phyloP scores from a whole-genome alignment of 805 yeast genomes.

The Candida maris region DNA sequence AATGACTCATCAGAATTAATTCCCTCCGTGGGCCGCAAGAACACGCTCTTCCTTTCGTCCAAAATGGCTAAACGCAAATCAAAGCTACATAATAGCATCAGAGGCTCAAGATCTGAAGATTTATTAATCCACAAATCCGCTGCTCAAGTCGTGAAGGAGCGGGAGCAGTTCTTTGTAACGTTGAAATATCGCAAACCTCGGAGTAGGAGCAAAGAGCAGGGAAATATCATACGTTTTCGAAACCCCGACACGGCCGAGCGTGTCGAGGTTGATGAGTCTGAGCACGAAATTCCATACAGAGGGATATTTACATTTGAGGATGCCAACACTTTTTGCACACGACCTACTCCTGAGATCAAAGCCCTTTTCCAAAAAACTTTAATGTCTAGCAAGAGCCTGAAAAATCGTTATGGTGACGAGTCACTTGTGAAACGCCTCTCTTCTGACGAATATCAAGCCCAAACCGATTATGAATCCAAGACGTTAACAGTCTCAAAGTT shows the following conservation, averaged over 20 bases:
- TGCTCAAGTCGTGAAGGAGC: not conserved
- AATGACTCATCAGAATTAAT: not conserved
- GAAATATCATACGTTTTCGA: conserved; percentile 10
- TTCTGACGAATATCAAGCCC: conserved; percentile 21
- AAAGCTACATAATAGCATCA: not conserved
- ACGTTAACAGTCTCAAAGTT: conserved; percentile 40
- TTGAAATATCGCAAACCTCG: conserved; percentile 6
- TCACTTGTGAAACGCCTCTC: conserved; percentile 21
- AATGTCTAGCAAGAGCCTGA: conserved; percentile 37
- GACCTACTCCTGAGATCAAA: conserved; percentile 42
- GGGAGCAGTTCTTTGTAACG: conserved; percentile 6
- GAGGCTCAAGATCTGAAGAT: not conserved
- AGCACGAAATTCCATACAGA: conserved; percentile 60
- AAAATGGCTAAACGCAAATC: not conserved
- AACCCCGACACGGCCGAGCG: conserved; percentile 10
- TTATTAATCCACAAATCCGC: not conserved
- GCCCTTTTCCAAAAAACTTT: conserved; percentile 39
- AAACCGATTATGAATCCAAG: conserved; percentile 22
- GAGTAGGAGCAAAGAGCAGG: conserved; percentile 2
- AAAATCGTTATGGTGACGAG: conserved; percentile 34
- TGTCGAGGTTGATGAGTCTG: conserved; percentile 32
- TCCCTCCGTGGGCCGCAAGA: not conserved
- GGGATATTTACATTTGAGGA: conserved; percentile 61
- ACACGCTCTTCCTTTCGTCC: not conserved
- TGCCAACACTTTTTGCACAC: conserved; percentile 56